These are phyloP conservation scores for Mollisia scopiformis DNA, from an alignment of 2,329 filamentous ascomycete genomes.

Conservation along the genomic window DNA sequence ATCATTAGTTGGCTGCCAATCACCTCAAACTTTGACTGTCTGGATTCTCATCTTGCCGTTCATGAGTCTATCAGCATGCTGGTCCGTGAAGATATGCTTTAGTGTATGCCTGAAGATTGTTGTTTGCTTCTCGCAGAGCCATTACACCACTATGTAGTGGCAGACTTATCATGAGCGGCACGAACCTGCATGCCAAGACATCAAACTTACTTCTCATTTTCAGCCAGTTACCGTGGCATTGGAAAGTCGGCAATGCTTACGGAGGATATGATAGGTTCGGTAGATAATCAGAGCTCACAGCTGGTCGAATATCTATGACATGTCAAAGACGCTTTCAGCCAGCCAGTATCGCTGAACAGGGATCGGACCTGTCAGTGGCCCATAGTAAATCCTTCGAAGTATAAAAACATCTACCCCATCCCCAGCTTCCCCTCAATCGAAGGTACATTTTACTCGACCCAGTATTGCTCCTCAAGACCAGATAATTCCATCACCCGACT, in stretches of 20 bases:
- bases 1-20: background rate
- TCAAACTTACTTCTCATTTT: background rate
- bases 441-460: background rate
- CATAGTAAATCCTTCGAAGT: background rate
- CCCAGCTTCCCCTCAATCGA: background rate
- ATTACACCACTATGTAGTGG: too few species aligned
- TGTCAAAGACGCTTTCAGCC: background rate
- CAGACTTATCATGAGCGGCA: too few species aligned
- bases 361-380: background rate
- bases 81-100: too few species aligned
- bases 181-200: background rate
- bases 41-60: too few species aligned
- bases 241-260: background rate
- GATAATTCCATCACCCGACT: constrained; percentile 1
- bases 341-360: background rate
- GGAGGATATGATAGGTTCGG: background rate
- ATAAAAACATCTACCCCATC: background rate
- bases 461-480: background rate
- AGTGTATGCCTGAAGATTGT: too few species aligned
- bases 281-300: background rate
- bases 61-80: too few species aligned
- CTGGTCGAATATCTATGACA: background rate
- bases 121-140: too few species aligned
- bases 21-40: background rate
- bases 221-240: background rate